phyloP scores from a whole-genome alignment of 2,329 filamentous ascomycete species.

The Claviceps quebecensis region DNA sequence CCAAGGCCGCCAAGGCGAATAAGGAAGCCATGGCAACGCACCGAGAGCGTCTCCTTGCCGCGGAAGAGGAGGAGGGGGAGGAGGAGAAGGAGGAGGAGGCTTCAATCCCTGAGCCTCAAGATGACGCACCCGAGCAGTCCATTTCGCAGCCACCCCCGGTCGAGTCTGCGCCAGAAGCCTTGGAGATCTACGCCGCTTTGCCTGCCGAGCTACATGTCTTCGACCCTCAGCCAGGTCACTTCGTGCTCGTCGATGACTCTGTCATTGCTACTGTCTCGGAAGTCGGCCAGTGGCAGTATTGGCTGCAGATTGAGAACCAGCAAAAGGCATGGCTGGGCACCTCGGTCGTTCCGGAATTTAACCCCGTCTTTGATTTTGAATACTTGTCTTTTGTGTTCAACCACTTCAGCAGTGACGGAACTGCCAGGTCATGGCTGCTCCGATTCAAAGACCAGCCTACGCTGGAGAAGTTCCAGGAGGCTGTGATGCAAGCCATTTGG shows the following conservation, averaged over 20 bases:
- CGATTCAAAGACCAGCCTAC: conserved; percentile 75
- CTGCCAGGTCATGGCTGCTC: conserved; percentile 88
- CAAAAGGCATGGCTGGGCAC: conserved; percentile 79
- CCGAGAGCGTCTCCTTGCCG: conserved; percentile 22
- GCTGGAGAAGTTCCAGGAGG: conserved; percentile 80
- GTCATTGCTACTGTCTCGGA: conserved; percentile 74
- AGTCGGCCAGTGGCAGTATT: conserved; percentile 86
- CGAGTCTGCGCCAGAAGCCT: conserved; percentile 42
- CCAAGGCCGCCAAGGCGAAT: conserved; percentile 28
- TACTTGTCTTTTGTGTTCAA: conserved; percentile 99
- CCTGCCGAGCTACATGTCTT: conserved; percentile 82
- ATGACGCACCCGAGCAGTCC: background rate
- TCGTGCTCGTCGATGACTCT: conserved; percentile 62
- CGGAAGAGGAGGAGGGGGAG: conserved; percentile 5
- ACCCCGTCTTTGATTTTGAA: conserved; percentile 97
- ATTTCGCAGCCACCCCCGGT: conserved; percentile 1
- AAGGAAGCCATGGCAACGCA: conserved; percentile 22
- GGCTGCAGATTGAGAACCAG: conserved; percentile 69
- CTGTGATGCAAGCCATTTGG: conserved; percentile 91
- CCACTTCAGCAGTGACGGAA: conserved; percentile 76
- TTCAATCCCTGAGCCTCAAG: background rate
- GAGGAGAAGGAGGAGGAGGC: conserved; percentile 9
- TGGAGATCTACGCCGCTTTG: conserved; percentile 62
- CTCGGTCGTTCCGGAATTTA: conserved; percentile 76
- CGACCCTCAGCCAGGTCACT: conserved; percentile 76